These are phyloP conservation scores for Coemansia sp. DNA, from an alignment of 192 early-diverging fungal genomes.

Conservation along the genomic window DNA sequence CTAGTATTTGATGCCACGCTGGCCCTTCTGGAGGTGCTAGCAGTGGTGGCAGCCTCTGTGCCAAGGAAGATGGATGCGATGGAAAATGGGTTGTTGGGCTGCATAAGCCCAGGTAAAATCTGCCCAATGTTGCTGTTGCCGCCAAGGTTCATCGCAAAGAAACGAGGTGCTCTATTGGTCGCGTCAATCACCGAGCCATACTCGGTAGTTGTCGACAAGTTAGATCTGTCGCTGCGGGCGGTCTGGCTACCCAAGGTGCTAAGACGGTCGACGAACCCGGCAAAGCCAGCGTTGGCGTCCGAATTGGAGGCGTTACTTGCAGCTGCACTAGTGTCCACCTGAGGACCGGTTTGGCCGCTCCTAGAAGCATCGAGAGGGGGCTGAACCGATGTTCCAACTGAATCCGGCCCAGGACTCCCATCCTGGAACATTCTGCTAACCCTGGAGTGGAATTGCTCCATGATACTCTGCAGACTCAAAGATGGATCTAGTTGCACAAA, in stretches of 20 bases:
- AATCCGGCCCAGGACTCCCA: background rate
- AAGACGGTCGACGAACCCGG: slow-evolving; percentile 14
- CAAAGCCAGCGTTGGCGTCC: slow-evolving; percentile 2
- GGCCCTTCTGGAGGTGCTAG: slow-evolving; percentile 17
- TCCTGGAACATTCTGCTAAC: background rate
- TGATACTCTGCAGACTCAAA: background rate
- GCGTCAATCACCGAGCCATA: slow-evolving; percentile 22
- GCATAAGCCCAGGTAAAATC: slow-evolving; percentile 2
- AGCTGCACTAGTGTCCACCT: background rate
- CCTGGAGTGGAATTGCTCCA: background rate
- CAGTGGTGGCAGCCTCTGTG: slow-evolving; percentile 27
- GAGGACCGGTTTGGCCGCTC: background rate
- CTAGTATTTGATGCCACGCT: slow-evolving; percentile 16
- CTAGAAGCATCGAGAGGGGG: too few species aligned
- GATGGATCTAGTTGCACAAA: background rate
- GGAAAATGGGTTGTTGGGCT: slow-evolving; percentile 28
- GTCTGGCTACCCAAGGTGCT: slow-evolving; percentile 21
- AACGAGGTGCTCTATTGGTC: background rate
- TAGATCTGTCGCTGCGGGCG: slow-evolving; percentile 34
- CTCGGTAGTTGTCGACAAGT: slow-evolving; percentile 39
- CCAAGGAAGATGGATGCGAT: slow-evolving; percentile 25
- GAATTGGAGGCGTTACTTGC: background rate
- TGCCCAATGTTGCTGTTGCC: background rate
- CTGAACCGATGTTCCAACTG: background rate
- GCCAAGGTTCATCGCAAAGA: background rate